These are phyloP conservation scores for Clarireedia monteithiana DNA, from an alignment of 2,329 filamentous ascomycete genomes.

Conservation along the genomic window DNA sequence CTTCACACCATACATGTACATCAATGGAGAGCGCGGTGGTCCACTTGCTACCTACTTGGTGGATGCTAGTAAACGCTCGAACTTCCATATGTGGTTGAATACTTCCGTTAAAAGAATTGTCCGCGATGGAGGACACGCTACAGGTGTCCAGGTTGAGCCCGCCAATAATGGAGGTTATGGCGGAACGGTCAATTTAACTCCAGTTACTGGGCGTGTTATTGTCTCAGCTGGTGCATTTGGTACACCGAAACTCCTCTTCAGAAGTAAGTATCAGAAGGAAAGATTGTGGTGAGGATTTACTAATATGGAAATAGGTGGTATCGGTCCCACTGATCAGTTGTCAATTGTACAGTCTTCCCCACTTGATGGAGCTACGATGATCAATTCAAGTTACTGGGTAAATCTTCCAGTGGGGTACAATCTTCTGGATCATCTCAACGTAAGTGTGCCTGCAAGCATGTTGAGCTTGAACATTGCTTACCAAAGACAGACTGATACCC, in stretches of 20 bases:
- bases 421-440: slow-evolving; percentile 50
- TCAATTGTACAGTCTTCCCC: slow-evolving; percentile 39
- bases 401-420: slow-evolving; percentile 51
- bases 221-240: slow-evolving; percentile 62
- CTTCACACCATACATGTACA: slow-evolving; percentile 60
- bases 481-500: slow-evolving; percentile 35
- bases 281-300: not conserved
- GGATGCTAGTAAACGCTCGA: slow-evolving; percentile 46
- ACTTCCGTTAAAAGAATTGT: slow-evolving; percentile 61
- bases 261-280: slow-evolving; percentile 34
- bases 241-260: slow-evolving; percentile 51
- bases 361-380: slow-evolving; percentile 44
- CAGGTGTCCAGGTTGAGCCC: slow-evolving; percentile 60
- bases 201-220: slow-evolving; percentile 55
- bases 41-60: slow-evolving; percentile 66
- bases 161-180: slow-evolving; percentile 44
- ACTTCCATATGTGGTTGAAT: slow-evolving; percentile 61
- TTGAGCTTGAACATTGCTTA: not conserved
- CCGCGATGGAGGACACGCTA: slow-evolving; percentile 52
- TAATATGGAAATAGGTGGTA: slow-evolving; percentile 30
- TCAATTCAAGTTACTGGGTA: slow-evolving; percentile 45
- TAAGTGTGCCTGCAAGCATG: not conserved
- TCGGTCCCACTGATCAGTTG: slow-evolving; percentile 43
- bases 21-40: slow-evolving; percentile 57
- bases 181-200: slow-evolving; percentile 53